Evolutionary conservation across 75 land plant species (phyloP).

Genomic region (Selaginella moellendorffii): DNA sequence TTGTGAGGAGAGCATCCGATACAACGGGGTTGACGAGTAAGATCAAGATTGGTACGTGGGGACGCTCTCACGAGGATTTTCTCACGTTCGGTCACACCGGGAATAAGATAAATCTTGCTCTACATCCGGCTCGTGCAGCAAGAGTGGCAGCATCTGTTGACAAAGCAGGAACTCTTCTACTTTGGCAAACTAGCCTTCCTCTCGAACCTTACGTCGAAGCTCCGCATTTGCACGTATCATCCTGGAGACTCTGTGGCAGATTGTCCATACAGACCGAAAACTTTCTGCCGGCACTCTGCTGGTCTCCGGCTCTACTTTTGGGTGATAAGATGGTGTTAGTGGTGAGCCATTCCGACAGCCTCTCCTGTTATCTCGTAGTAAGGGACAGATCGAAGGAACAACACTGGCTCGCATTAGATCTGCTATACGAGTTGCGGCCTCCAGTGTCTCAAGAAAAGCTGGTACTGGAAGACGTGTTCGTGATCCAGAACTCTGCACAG

Average conservation of each 20-base stretch:
- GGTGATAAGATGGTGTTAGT: not conserved
- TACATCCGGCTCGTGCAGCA: slow-evolving; percentile 48
- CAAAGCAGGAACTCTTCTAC: slow-evolving; percentile 41
- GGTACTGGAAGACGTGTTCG: not conserved
- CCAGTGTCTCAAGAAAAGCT: not conserved
- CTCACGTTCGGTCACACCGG: slow-evolving; percentile 51
- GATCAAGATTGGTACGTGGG: slow-evolving; percentile 13
- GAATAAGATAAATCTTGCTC: slow-evolving; percentile 37
- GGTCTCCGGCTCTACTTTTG: not conserved
- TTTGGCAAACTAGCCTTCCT: slow-evolving; percentile 48
- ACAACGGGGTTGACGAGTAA: not conserved
- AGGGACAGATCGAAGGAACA: not conserved
- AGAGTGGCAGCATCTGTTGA: slow-evolving; percentile 74
- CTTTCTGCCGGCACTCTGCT: not conserved
- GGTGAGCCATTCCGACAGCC: not conserved
- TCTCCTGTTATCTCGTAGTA: not conserved
- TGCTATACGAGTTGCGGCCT: not conserved
- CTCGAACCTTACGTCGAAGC: slow-evolving; percentile 15
- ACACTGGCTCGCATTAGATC: not conserved
- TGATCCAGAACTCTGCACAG: not conserved
- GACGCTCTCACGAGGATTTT: slow-evolving; percentile 20
- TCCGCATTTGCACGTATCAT: slow-evolving; percentile 7
- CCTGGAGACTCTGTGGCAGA: slow-evolving; percentile 48
- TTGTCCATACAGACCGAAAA: slow-evolving; percentile 8
- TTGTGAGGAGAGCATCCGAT: not conserved